These are phyloP conservation scores for Phytophthora megakarya DNA, from an alignment of 352 stramenopile species.

Conservation along the genomic window DNA sequence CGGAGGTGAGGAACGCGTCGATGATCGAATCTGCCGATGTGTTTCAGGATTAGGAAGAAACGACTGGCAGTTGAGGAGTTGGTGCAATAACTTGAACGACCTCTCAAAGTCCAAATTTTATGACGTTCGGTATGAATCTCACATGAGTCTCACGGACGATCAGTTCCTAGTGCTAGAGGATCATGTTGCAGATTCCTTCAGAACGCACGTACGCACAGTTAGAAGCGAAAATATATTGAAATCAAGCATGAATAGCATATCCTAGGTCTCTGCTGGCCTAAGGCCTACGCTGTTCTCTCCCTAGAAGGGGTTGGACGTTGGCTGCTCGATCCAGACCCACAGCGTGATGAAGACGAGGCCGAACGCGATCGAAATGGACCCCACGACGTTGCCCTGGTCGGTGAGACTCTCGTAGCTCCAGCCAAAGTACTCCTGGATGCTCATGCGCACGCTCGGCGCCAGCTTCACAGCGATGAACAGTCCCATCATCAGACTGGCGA, in stretches of 20 bases:
- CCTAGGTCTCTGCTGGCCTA: constrained; percentile 29
- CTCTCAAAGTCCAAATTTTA: neutral
- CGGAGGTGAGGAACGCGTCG: neutral
- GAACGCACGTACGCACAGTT: constrained; percentile 1
- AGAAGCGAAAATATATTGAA: constrained; percentile 48
- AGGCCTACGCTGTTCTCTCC: constrained; percentile 12
- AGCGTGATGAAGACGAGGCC: constrained; percentile 80
- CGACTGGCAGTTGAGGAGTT: neutral
- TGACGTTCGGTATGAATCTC: neutral
- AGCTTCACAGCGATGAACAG: constrained; percentile 84
- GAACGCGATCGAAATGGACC: constrained; percentile 71
- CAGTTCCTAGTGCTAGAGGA: neutral
- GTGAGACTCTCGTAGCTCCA: constrained; percentile 87
- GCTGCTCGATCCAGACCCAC: constrained; percentile 85
- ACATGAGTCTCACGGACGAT: constrained; percentile 1
- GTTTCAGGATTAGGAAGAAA: neutral
- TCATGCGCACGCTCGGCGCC: constrained; percentile 81
- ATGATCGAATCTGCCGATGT: neutral
- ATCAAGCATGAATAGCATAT: constrained; percentile 35
- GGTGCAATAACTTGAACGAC: neutral
- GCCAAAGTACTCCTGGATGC: constrained; percentile 89
- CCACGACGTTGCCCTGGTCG: constrained; percentile 86
- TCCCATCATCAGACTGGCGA: constrained; percentile 81
- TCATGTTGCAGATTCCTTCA: neutral
- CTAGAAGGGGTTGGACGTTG: constrained; percentile 82